These are phyloP conservation scores for Carpinus fangiana DNA, from an alignment of 306 rosid species.

Conservation along the genomic window DNA sequence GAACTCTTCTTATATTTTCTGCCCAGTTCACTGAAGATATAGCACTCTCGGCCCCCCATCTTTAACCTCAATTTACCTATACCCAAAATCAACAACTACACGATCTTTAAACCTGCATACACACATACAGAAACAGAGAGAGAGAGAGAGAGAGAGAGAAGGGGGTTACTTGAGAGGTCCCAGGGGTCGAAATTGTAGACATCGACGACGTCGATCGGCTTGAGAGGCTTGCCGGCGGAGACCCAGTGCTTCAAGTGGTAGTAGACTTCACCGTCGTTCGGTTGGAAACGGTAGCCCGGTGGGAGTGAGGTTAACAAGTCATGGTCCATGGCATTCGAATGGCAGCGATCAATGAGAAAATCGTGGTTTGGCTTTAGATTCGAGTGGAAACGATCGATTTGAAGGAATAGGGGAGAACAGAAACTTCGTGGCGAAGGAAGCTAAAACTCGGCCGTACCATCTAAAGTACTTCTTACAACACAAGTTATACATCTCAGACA, in stretches of 20 bases:
- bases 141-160: neutral
- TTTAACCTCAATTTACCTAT: conserved; percentile 69
- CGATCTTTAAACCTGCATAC: neutral
- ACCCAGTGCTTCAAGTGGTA: conserved; percentile 70
- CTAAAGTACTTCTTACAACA: too few relatives aligned
- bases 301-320: conserved; percentile 40
- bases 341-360: neutral
- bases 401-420: too few relatives aligned
- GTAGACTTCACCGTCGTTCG: conserved; percentile 77
- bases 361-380: neutral
- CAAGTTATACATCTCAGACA: too few relatives aligned
- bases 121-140: neutral
- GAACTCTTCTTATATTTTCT: conserved; percentile 75
- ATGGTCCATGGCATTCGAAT: conserved; percentile 40
- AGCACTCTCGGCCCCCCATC: conserved; percentile 79
- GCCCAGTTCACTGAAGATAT: conserved; percentile 76
- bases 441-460: too few relatives aligned
- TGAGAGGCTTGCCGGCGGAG: conserved; percentile 46
- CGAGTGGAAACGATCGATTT: neutral
- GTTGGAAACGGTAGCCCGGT: conserved; percentile 94
- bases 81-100: neutral
- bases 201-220: conserved; percentile 63
- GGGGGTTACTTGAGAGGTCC: conserved; percentile 75
- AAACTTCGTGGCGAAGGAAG: too few relatives aligned
- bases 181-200: conserved; percentile 84